Base-by-base conservation (phyloP, 768 basidiomycete species). In the Agaricus sinodeliciosus region DNA sequence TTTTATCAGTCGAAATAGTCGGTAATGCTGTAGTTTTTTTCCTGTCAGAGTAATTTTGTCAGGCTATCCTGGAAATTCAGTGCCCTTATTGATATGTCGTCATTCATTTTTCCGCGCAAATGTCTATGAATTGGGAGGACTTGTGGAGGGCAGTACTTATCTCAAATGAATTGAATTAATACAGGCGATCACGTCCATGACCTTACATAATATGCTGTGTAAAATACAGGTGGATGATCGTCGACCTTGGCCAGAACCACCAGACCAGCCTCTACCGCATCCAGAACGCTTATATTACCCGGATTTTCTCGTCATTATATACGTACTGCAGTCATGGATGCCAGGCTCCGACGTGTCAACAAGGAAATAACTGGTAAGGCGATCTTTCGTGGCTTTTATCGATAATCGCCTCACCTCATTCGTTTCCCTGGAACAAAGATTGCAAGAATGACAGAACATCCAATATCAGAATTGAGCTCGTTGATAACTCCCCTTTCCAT, bases 371-470 rank as follows among this genome's bases (percentile, higher is more conserved):
- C 84, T 57, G 94, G 90, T 85, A 45, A 56, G 76, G 57, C 22
- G 37, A 25, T 48, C 39, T 11, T 15, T 25, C 42, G 25, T 36
- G 34, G 28, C 35, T 19, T 41, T 41, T 22, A 41, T 34, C 9
- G 34, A 58, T 46, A 53, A 49, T 31, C 41, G 40, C 41, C 19
- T 42, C 58, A 34, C 57, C 47, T 34, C 48, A 59, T 41, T 55
- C 52, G 42, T 28, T 40, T 22, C 39, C 41, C 22, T n/a, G n/a
- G 19, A 22, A 3, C 42, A 31, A 55, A 94, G 93, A 95, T 69
- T 94, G 91, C 79, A 91, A 94, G 76, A 94, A 89, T 67, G 94
- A 97, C 75, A 92, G 86, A 76, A 80, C 85, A 15, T 92, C 92
- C 25, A 82, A 81, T 54, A 91, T 97, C 70, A 76, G 69, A 59